Percentiles rank a stretch among this genome's conserved stretches.
These are phyloP conservation scores for Gymnopilus junonius DNA, from an alignment of 768 basidiomycete species.

Conservation along the genomic window DNA sequence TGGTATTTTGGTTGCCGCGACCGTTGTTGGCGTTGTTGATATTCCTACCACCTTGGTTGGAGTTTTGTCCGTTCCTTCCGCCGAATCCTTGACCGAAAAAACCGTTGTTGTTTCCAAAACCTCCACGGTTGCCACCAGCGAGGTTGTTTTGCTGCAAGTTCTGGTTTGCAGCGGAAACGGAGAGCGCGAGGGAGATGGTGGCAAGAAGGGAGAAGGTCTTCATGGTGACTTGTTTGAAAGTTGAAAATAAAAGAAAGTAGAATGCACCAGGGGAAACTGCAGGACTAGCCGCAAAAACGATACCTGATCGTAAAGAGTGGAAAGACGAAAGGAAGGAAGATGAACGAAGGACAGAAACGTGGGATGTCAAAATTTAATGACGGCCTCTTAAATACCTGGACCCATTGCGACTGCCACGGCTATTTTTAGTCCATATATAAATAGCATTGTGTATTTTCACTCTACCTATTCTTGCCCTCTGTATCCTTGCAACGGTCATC, in stretches of 20 bases:
- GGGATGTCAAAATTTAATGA: constrained; percentile 6
- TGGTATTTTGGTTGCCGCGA: constrained; percentile 17
- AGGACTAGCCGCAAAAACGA: constrained; percentile 35
- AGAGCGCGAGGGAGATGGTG: constrained; percentile 32
- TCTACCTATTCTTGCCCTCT: constrained; percentile 1
- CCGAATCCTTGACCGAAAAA: constrained; percentile 21
- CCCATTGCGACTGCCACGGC: background rate
- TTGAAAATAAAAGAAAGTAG: constrained; percentile 23
- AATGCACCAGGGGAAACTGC: constrained; percentile 22
- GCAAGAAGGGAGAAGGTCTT: constrained; percentile 34
- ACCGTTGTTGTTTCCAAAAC: constrained; percentile 25
- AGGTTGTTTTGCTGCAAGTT: constrained; percentile 17
- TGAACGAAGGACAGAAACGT: constrained; percentile 24
- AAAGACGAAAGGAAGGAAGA: constrained; percentile 21
- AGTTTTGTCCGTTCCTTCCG: constrained; percentile 27
- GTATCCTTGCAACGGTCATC: constrained; percentile 24
- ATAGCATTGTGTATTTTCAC: constrained; percentile 4
- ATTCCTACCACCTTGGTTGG: constrained; percentile 17
- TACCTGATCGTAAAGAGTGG: constrained; percentile 33
- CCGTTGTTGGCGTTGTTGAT: constrained; percentile 13
- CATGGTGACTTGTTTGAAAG: constrained; percentile 26
- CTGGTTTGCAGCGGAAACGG: constrained; percentile 29
- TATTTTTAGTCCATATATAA: constrained; percentile 20
- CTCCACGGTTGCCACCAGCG: constrained; percentile 22
- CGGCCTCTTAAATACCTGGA: constrained; percentile 5